A percentile compares a stretch with the other conserved stretches of the same genome.
Evolutionary conservation across 2,329 filamentous ascomycete genomes (phyloP).

Genomic region (Nemania sp.): DNA sequence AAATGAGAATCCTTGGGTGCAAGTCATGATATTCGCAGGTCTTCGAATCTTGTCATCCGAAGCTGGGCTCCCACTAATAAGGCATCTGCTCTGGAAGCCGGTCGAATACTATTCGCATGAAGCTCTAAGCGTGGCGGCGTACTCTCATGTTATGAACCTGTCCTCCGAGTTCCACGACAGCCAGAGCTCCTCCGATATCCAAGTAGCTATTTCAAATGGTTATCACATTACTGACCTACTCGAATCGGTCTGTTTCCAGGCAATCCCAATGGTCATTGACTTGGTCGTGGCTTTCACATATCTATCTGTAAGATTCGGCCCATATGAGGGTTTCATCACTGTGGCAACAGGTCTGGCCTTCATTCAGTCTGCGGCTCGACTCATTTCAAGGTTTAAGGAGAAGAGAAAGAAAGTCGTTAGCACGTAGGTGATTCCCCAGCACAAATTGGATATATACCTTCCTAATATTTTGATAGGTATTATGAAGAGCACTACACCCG

Average conservation of each 20-base stretch:
- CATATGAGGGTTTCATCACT: slow-evolving; percentile 73
- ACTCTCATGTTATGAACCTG: slow-evolving; percentile 70
- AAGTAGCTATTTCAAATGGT: slow-evolving; percentile 67
- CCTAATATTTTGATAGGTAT: slow-evolving; percentile 47
- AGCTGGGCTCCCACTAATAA: slow-evolving; percentile 65
- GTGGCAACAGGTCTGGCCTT: slow-evolving; percentile 69
- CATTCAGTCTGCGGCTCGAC: slow-evolving; percentile 64
- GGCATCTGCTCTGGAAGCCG: slow-evolving; percentile 68
- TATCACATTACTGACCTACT: slow-evolving; percentile 66
- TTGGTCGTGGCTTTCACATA: slow-evolving; percentile 70
- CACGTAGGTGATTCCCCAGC: slow-evolving; percentile 50
- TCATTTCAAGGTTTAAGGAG: slow-evolving; percentile 63
- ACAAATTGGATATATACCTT: neutral
- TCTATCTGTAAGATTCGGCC: slow-evolving; percentile 68
- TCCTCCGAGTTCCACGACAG: slow-evolving; percentile 72
- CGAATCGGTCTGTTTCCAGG: slow-evolving; percentile 68
- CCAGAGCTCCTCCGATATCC: slow-evolving; percentile 69
- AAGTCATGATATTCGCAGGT: slow-evolving; percentile 64
- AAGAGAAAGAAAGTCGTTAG: slow-evolving; percentile 64
- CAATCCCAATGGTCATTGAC: slow-evolving; percentile 71
- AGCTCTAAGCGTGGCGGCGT: slow-evolving; percentile 65
- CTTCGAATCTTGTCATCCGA: slow-evolving; percentile 67
- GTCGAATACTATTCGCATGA: slow-evolving; percentile 69
- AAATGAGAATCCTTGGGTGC: slow-evolving; percentile 63
- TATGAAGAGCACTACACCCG: slow-evolving; percentile 68